Base-by-base conservation (phyloP, 495 filamentous ascomycete genomes). In the Xylaria acuta region DNA sequence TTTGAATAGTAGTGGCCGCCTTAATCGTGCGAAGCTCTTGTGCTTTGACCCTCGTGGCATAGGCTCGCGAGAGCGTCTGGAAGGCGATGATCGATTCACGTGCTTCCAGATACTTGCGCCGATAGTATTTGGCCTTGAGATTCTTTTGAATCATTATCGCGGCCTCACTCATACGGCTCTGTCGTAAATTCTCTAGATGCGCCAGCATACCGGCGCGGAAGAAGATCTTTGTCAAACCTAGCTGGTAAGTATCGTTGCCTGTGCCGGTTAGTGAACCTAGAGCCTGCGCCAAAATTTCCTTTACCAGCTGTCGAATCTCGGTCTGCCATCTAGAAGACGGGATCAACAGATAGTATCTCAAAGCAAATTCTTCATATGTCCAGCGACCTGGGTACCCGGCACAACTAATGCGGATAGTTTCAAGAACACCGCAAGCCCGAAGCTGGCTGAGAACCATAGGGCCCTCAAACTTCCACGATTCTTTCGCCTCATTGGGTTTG, bases 61-160 rank as follows among this genome's bases (percentile, higher is more conserved):
- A 89, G 16, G 91, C 96, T 68, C 96, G 86, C 27, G 88, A 83
- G 67, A 90, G 83, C 9, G 95, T 86, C 78, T 99, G 96, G 67
- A 95, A 90, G 9, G 87, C 83, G 53, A 97, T 85, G 76, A 98
- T 94, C 16, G 94, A 90, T 43, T 87, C 86, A 51, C 95, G 88
- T 64, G 95, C 94, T 74, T 95, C 92, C 49, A 99, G 88, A 79
- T 97, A 99, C 77, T 91, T 93, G 76, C 92, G 92, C 53, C 96
- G 91, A 81, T 97, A 97, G 80, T 97, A 98, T 82, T 97, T 97
- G 81, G 92, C 93, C 64, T 90, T 92, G 71, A 99, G 83, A 78
- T 99, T 99, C 90, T 99, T 99, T 80, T 99, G 96, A 74, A 99
- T 99, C 90, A 99, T 93, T 71, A 97, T 92, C 7, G 96, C 96